Base-by-base conservation (phyloP, 2,329 filamentous ascomycete species). In the Ceratocystis smalleyi region DNA sequence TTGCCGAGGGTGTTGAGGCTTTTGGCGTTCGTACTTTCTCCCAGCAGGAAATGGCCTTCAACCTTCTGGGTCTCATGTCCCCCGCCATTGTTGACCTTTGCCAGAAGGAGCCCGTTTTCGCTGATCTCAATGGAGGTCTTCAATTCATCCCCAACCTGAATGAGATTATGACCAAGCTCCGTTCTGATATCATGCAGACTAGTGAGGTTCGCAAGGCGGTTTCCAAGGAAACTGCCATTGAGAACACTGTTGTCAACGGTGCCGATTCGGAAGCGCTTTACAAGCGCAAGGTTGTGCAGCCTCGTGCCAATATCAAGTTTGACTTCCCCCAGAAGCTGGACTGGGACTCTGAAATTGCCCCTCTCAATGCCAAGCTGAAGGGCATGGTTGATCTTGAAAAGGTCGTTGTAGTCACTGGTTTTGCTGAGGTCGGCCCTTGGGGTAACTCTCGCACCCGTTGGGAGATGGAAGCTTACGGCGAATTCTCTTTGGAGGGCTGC, bases 41-140 rank as follows among this genome's bases (percentile, higher is more conserved):
- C 8, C 94, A 97, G 77, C 91, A 96, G 74, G 94, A 99, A 76
- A 99, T 99, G 94, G 94, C 94, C 17, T 99, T 99, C 81, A 99
- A 99, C 77, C 77, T 99, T 69, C 83, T 99, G 55, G 92, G 94
- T 69, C 83, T 99, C 63, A 96, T 99, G 94, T 88, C 91, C 1
- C 91, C 94, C 45, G 83, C 86, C 32, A 89, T 99, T 70, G 91
- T 96, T 69, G 91, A 99, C 73, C 83, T 99, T 54, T 99, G 94
- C 81, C 94, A 99, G 78, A 80, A 83, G 55, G 90, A 97, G 77
- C 95, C 94, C 10, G 91, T 99, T 66, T 97, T 94, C 76, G 94
- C 94, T 68, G 94, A 99, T 76, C 81, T 99, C 62, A 99, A 99
- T 77, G 94, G 95, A 72, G 95, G 94, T 69, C 84, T 99, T 64